Conservation (phyloP, 73 alveolate genomes). For the Effrenium voratum region DNA sequence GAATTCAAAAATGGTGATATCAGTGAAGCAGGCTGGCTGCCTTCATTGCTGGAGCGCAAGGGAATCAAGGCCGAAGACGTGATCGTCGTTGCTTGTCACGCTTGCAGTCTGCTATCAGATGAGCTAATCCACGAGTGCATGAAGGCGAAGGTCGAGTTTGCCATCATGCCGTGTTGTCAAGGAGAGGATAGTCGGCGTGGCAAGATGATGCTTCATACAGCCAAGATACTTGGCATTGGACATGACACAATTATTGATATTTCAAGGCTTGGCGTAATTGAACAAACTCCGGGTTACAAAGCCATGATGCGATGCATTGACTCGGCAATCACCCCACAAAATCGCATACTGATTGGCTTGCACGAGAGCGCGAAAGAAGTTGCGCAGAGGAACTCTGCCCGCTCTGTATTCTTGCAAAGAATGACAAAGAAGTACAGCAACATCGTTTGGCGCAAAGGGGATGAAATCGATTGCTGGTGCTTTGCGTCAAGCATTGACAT, state of each 20-base stretch:
- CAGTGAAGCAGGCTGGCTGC: conserved; percentile 53
- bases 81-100: conserved; percentile 73
- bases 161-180: conserved; percentile 88
- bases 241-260: conserved; percentile 48
- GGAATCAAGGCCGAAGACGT: conserved; percentile 20
- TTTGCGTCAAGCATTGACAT: no score
- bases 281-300: conserved; percentile 65
- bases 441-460: conserved; percentile 33
- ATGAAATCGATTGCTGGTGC: no score
- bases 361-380: conserved; percentile 35
- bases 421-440: conserved; percentile 51
- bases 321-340: conserved; percentile 60
- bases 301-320: conserved; percentile 60
- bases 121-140: conserved; percentile 60
- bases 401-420: not conserved
- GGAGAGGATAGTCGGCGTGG: conserved; percentile 66
- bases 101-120: conserved; percentile 76
- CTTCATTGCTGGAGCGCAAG: conserved; percentile 10
- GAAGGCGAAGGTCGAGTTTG: conserved; percentile 41
- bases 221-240: conserved; percentile 17
- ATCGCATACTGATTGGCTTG: conserved; percentile 62
- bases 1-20: conserved; percentile 40
- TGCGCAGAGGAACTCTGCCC: conserved; percentile 22
- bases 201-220: conserved; percentile 79
- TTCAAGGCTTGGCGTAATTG: conserved; percentile 72